Conservation (phyloP, 164 flowering plant genomes). For the Vitis rotundifolia region DNA sequence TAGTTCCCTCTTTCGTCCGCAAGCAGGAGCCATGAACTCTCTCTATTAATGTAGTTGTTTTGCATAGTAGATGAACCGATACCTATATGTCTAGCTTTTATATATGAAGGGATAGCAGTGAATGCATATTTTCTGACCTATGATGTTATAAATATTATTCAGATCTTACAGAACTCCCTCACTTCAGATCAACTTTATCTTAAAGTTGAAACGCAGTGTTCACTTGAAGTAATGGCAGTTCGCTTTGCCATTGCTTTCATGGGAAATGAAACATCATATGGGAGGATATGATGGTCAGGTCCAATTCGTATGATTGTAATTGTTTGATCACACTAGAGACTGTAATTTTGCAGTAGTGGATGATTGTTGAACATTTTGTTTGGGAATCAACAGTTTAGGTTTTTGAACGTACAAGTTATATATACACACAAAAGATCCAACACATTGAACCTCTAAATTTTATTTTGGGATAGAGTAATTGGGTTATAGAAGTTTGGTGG, state of each 20-base stretch:
- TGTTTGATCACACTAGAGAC: too few species aligned
- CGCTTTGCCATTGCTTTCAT: background rate
- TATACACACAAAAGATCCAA: too few species aligned
- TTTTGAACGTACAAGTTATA: too few species aligned
- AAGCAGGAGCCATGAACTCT: constrained; percentile 32
- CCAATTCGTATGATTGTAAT: background rate
- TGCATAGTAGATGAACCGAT: constrained; percentile 8
- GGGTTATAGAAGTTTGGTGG: too few species aligned
- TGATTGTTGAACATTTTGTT: too few species aligned
- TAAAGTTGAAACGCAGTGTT: constrained; percentile 10
- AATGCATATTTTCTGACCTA: constrained; percentile 19
- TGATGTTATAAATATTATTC: constrained; percentile 8
- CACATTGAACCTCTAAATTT: too few species aligned
- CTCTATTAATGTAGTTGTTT: constrained; percentile 1
- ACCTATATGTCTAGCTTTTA: constrained; percentile 7
- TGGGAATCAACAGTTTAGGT: too few species aligned
- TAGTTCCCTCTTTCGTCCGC: constrained; percentile 37
- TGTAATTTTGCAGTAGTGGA: too few species aligned
- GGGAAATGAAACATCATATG: too few species aligned
- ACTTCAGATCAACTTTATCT: background rate
- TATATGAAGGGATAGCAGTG: background rate
- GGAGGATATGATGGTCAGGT: too few species aligned
- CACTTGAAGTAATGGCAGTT: constrained; percentile 4
- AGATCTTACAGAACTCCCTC: constrained; percentile 10
- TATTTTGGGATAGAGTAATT: too few species aligned